Percentiles rank a stretch among this genome's conserved stretches.
Conservation (phyloP, 2,329 filamentous ascomycete genomes). For the Colletotrichum sp. region DNA sequence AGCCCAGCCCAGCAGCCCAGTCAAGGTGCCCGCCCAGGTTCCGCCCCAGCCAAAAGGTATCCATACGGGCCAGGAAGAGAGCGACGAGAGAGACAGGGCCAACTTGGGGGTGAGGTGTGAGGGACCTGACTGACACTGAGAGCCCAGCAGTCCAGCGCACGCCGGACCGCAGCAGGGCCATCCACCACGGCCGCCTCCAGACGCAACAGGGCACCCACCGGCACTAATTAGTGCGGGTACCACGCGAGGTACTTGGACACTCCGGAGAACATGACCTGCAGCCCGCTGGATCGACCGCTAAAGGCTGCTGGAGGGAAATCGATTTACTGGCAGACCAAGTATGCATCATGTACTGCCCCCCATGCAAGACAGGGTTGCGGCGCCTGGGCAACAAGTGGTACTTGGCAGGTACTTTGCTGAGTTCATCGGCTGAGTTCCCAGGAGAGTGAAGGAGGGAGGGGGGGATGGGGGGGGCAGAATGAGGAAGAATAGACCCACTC, state of each 20-base stretch:
- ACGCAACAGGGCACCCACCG: conserved; percentile 6
- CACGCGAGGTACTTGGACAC: neutral
- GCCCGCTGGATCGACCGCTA: neutral
- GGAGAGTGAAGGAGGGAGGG: neutral
- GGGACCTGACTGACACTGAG: neutral
- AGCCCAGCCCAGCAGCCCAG: conserved; percentile 1
- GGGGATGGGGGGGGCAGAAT: neutral
- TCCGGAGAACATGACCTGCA: neutral
- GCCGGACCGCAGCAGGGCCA: conserved; percentile 19
- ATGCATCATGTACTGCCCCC: neutral
- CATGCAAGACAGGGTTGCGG: conserved; percentile 16
- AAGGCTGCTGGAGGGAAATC: neutral
- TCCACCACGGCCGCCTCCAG: conserved; percentile 1
- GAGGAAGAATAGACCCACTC: conserved; percentile 9
- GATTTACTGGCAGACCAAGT: neutral
- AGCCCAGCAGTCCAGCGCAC: conserved; percentile 1
- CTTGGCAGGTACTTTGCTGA: conserved; percentile 19
- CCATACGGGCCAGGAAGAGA: neutral
- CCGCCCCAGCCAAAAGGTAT: neutral
- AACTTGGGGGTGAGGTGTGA: neutral
- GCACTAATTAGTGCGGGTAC: conserved; percentile 13
- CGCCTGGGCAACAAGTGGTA: conserved; percentile 14
- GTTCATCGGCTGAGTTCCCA: conserved; percentile 19
- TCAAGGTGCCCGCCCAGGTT: neutral
- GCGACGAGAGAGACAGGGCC: neutral